Base-by-base conservation (phyloP, 441 rosid species). In the Populus hybrid region DNA sequence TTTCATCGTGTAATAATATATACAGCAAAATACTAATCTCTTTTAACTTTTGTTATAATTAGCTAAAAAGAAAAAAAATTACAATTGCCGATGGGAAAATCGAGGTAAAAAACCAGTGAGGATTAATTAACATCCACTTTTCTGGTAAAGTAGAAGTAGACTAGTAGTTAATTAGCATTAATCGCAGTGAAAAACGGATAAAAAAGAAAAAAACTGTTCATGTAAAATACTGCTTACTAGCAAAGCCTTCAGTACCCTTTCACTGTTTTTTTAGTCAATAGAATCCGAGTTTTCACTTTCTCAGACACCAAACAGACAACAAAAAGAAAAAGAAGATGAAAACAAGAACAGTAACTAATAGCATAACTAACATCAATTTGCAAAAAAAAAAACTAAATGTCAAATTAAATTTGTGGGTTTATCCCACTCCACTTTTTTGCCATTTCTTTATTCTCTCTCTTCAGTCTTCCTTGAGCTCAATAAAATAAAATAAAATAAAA, bases 341-440 rank as follows among this genome's bases (percentile, higher is more conserved):
- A 63, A 6, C 63, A 26, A 42, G 3, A 38, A 65, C 77, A 65
- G 63, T 42, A n/a, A 74, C 21, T 6, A 64, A 23, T 64, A 45
- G 2, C 9, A 66, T 38, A 7, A 16, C 33, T 9, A 42, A 24
- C 2, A 67, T 12, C 69, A 74, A 74, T 16, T 14, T 65, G 7
- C 26, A n/a, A 20, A 74, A 66, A 40, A 21, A 14, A 14, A 26
- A 20, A 73, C 18, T 36, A 14, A 45, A 45, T 45, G 56, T 45
- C 56, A 45, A 45, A 45, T 45, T 45, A 45, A 45, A 11, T 45
- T 45, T 14, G 56, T 2, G 12, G 53, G 36, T 2, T 18, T 10
- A 53, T 8, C 70, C 78, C 78, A 75, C 76, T 76, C 69, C 63
- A 56, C 77, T 23, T 45, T 71, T 64, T 81, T 75, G 85, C 82